Evolutionary conservation across 345 rosid genomes (phyloP), one percentile per base, ranked within the genome.

Genomic region (Syzygium aromaticum): DNA sequence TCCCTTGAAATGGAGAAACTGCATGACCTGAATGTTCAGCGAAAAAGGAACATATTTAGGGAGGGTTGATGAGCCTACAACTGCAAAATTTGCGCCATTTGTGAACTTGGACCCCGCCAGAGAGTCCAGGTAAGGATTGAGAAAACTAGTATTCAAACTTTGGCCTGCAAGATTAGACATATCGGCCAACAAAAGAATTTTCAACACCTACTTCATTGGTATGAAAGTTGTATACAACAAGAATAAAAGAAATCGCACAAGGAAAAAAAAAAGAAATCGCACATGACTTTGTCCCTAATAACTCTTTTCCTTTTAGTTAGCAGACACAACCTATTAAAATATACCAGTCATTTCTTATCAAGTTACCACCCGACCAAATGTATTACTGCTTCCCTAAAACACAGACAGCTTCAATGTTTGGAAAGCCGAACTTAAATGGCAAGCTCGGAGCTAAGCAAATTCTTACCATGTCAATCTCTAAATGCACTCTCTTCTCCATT

Each of bases 21-120:
- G 98, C 99, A 95, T 93, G 84, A 95, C 84, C 90, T 96, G 99
- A 87, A 96, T 93, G 89, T 94, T 92, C 90, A 95, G 90, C 3
- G 95, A 92, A 63, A 96, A 96, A 2, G 98, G 98, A 33, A 95
- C 93, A 89, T 86, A 93, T 88, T 93, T 95, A 6, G 98, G 99
- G 73, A 95, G 96, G 49, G 98, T 94, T 13, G 99, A 91, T 4
- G 98, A 94, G 40, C 99, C 99, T 88, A 92, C 96, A 0, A 95
- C 86, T 0, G 98, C 98, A 86, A 96, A 96, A 85, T 95, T 95
- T 52, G 92, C 98, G 0, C 99, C 96, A 89, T 95, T 92, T 78
- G 87, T 86, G 92, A 95, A 96, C 87, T 89, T 92, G 86, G 96
- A 92, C 33, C 91, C 94, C 22, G 92, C 85, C 86, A 96, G 52